Conservation (phyloP, 2,329 filamentous ascomycete genomes). For the Rhinocladiella mackenziei region DNA sequence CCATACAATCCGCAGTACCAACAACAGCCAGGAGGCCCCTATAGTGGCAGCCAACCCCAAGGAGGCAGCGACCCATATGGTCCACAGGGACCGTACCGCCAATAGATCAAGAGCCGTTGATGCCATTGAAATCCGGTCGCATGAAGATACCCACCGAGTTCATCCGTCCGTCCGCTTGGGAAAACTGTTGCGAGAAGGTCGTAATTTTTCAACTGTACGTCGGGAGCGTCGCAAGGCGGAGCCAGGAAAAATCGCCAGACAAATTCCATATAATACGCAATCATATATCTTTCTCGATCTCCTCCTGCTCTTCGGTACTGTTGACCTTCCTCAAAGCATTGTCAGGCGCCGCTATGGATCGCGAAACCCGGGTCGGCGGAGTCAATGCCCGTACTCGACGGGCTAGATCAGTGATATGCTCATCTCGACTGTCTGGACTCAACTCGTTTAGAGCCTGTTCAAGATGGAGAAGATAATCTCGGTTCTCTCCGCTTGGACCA, state of each 20-base stretch:
- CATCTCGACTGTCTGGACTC: constrained; percentile 72
- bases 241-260: constrained; percentile 10
- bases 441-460: constrained; percentile 70
- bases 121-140: constrained; percentile 4
- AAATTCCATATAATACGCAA: constrained; percentile 8
- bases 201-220: neutral
- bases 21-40: constrained; percentile 26
- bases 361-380: constrained; percentile 11
- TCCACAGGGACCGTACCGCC: constrained; percentile 21
- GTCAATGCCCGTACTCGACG: constrained; percentile 61
- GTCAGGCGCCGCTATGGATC: constrained; percentile 19
- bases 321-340: constrained; percentile 44
- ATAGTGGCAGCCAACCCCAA: constrained; percentile 20
- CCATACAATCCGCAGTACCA: constrained; percentile 22
- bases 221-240: constrained; percentile 1
- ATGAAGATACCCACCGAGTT: constrained; percentile 12
- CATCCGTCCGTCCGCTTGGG: neutral
- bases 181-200: neutral
- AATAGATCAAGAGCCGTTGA: constrained; percentile 10
- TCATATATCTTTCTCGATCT: constrained; percentile 48
- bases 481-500: constrained; percentile 85
- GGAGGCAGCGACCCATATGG: constrained; percentile 18
- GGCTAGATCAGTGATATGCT: constrained; percentile 79
- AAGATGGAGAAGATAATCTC: constrained; percentile 79
- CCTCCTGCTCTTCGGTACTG: constrained; percentile 58